phyloP scores from a whole-genome alignment of 352 stramenopile genomes.

The Globisporangium emineosum region DNA sequence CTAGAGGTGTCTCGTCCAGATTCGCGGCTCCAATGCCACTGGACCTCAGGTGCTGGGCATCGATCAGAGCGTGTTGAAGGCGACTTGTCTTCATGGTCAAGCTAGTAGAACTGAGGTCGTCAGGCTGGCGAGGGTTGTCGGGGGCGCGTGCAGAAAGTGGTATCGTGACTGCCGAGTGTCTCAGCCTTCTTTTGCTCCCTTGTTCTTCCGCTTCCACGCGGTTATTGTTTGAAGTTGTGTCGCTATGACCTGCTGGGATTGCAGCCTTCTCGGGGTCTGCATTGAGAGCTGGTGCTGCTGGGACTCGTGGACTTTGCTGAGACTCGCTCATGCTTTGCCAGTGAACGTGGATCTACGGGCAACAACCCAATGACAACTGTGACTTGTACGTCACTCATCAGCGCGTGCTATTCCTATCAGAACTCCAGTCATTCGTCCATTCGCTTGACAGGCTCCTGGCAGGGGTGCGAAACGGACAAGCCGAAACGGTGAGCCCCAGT shows the following conservation, averaged over 20 bases:
- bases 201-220: not conserved
- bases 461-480: not conserved
- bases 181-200: not conserved
- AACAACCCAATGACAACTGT: not conserved
- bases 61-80: constrained; percentile 20
- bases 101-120: not conserved
- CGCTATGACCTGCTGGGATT: not conserved
- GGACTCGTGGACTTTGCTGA: not conserved
- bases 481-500: not conserved
- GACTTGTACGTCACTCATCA: not conserved
- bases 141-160: not conserved
- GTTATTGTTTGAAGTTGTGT: not conserved
- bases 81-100: constrained; percentile 18
- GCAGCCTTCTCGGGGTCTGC: not conserved
- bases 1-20: not conserved
- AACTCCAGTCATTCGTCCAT: not conserved
- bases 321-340: not conserved
- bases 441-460: not conserved
- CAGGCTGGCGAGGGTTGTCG: not conserved
- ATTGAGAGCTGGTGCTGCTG: not conserved
- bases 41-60: constrained; percentile 11
- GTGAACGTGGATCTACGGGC: not conserved
- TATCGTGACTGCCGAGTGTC: not conserved
- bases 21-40: not conserved
- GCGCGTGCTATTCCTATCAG: not conserved